Evolutionary conservation across 805 yeast genomes (phyloP), one percentile per base, ranked within the genome.

Genomic region (Schwanniomyces yamadae): DNA sequence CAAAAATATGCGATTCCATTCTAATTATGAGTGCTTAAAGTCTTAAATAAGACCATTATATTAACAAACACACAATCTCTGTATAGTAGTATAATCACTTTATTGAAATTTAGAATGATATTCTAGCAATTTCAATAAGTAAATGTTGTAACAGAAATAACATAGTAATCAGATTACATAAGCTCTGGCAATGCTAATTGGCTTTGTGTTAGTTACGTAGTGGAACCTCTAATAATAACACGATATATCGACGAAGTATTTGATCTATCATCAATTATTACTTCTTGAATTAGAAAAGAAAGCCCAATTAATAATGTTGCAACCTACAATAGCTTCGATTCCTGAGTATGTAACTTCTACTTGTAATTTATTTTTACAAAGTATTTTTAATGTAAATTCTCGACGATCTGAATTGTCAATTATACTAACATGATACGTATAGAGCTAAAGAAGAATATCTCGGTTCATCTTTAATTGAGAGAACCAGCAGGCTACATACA

Each of bases 381-480:
- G 10, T 4, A 4, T 10, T 22, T 22, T 22, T 22, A 22, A 13
- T 10, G n/a, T n/a, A 10, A 23, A 12, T 23, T n/a, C 3, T 23
- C n/a, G 26, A 10, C 12, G 13, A 23, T 23, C 12, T 23, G 15
- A 13, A 15, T n/a, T n/a, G n/a, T n/a, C n/a, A 15, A 15, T 15
- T n/a, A 29, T 41, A 48, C 57, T 54, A 54, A 55, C 55, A 7
- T 4, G n/a, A n/a, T 11, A 20, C 10, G 6, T 28, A 16, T 45
- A 56, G 61, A 50, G 73, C 69, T 14, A 52, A 55, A 29, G 93
- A 85, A 51, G 76, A 74, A 48, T 64, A 69, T 48, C 55, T 75
- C 33, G 83, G 83, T 1, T 64, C 73, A 15, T 78, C 88, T 8
- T 54, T 84, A 29, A 73, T 74, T 35, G 88, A 82, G 52, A 69